phyloP scores from a whole-genome alignment of 2,329 filamentous ascomycete genomes.

The Penicillium sp. region DNA sequence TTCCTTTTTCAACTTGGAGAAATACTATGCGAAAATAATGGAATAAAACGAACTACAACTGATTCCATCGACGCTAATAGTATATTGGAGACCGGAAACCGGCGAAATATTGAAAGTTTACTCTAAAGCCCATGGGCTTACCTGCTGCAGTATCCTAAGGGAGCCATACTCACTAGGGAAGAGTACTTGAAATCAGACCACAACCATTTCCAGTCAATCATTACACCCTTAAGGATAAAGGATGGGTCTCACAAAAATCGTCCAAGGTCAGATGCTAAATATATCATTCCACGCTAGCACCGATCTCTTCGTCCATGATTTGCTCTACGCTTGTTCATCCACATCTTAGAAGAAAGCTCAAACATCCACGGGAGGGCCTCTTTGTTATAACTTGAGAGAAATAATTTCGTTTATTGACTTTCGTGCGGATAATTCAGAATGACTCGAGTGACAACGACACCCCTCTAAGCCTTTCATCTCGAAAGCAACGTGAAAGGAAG shows the following conservation, averaged over 20 bases:
- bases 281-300: not conserved
- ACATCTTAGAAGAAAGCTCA: not conserved
- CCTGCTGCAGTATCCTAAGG: no score
- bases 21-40: not conserved
- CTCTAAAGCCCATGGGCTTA: not conserved
- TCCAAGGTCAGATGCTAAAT: not conserved
- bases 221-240: not conserved
- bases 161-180: no score
- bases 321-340: not conserved
- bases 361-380: not conserved
- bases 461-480: not conserved
- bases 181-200: no score
- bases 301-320: not conserved
- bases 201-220: not conserved
- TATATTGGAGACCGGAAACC: not conserved
- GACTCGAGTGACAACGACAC: not conserved
- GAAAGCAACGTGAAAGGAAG: not conserved
- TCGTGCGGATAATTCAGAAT: not conserved
- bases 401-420: not conserved
- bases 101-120: not conserved
- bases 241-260: not conserved
- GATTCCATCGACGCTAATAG: not conserved
- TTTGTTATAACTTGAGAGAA: not conserved
- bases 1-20: not conserved
- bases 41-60: not conserved